phyloP scores from a whole-genome alignment of 2,329 filamentous ascomycete species.

The Alternaria sp. region DNA sequence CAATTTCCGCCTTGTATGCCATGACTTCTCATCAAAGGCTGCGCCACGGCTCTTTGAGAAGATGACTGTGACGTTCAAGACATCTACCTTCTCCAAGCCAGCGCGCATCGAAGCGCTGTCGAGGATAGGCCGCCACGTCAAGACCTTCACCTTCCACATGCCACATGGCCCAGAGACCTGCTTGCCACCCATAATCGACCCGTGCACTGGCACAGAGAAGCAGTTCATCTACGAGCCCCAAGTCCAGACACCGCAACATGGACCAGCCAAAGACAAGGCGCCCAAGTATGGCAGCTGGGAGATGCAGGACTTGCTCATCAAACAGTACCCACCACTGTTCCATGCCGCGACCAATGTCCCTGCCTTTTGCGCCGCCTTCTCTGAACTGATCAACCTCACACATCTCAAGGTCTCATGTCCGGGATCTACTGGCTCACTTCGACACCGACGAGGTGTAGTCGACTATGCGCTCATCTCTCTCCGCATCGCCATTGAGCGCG shows the following conservation, averaged over 20 bases:
- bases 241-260: slow-evolving; percentile 63
- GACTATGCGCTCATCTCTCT: slow-evolving; percentile 90
- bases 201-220: slow-evolving; percentile 76
- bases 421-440: slow-evolving; percentile 68
- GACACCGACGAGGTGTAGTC: slow-evolving; percentile 77
- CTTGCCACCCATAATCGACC: slow-evolving; percentile 82
- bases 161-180: slow-evolving; percentile 80
- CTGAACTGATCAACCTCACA: slow-evolving; percentile 70
- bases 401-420: slow-evolving; percentile 81
- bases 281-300: slow-evolving; percentile 82
- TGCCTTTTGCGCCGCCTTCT: slow-evolving; percentile 79
- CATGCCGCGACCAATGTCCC: slow-evolving; percentile 88
- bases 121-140: slow-evolving; percentile 78
- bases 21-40: slow-evolving; percentile 73
- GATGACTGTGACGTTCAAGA: slow-evolving; percentile 72
- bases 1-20: slow-evolving; percentile 68
- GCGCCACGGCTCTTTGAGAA: slow-evolving; percentile 74
- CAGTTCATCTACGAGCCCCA: slow-evolving; percentile 83
- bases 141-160: slow-evolving; percentile 78
- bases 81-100: slow-evolving; percentile 77
- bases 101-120: slow-evolving; percentile 75
- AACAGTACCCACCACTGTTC: slow-evolving; percentile 88
- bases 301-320: slow-evolving; percentile 79
- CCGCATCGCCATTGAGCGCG: slow-evolving; percentile 80
- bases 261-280: slow-evolving; percentile 61